Evolutionary conservation across 495 filamentous ascomycete species (phyloP).

Genomic region (Aspergillus taichungensis): DNA sequence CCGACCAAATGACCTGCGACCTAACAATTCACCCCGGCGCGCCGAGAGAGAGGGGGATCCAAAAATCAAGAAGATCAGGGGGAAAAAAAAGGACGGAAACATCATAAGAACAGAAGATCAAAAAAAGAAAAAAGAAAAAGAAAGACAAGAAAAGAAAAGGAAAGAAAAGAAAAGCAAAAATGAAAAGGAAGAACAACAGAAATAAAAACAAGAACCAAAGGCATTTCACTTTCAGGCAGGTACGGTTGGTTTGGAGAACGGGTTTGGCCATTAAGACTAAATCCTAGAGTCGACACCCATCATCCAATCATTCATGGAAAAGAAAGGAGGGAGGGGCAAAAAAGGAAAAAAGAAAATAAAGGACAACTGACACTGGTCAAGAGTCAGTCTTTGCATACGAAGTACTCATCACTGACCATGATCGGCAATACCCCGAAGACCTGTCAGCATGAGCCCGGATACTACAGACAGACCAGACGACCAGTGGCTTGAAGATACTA

Average conservation of each 20-base stretch:
- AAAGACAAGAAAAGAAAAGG: conserved; percentile 1
- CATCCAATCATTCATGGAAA: background rate
- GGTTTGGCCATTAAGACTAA: too few relatives aligned
- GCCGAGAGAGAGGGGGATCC: background rate
- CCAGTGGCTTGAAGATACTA: background rate
- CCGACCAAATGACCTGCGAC: conserved; percentile 6
- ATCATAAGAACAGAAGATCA: background rate
- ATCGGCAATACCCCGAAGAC: conserved; percentile 7
- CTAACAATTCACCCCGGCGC: too few relatives aligned
- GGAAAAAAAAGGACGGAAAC: background rate
- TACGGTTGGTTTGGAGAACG: background rate
- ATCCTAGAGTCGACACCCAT: background rate
- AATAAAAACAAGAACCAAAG: background rate
- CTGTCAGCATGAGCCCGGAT: conserved; percentile 13
- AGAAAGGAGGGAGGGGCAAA: background rate
- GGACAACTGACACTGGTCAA: background rate
- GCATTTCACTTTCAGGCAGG: background rate
- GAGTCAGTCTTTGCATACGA: background rate
- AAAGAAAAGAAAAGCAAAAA: background rate
- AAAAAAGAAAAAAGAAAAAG: background rate
- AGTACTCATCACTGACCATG: background rate
- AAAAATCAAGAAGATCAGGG: background rate
- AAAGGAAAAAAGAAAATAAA: background rate
- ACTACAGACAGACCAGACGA: background rate
- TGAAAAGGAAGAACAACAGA: background rate